Conservation (phyloP, 176 grass and related monocot genomes). For the Tillandsia fasciculata region DNA sequence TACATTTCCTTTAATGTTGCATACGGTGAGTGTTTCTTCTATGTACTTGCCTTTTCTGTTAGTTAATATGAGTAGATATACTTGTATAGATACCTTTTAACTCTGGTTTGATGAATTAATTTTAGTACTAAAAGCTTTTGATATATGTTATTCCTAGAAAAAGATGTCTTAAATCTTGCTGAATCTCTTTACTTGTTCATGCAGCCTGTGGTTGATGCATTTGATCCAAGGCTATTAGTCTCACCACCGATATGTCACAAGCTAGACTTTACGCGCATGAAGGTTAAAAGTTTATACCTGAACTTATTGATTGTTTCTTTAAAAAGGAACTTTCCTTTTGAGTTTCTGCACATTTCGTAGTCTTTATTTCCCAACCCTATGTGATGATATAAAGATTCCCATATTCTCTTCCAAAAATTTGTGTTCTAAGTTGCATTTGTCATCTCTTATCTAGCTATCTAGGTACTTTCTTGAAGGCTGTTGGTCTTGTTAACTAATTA, state of each 20-base stretch:
- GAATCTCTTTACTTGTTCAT: conserved; percentile 13
- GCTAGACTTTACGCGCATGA: conserved; percentile 78
- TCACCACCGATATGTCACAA: conserved; percentile 56
- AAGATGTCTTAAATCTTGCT: background rate
- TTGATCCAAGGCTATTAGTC: conserved; percentile 91
- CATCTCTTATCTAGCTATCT: background rate
- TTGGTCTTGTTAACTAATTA: background rate
- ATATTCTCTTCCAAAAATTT: background rate
- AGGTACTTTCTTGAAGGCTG: background rate
- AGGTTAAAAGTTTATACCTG: conserved; percentile 40
- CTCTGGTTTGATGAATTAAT: background rate
- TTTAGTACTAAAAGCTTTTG: background rate
- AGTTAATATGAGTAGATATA: too few relatives aligned
- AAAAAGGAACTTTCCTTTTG: too few relatives aligned
- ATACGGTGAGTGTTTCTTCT: background rate
- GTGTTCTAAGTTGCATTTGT: background rate
- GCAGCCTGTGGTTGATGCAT: conserved; percentile 99
- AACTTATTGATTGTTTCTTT: background rate
- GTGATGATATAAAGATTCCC: background rate
- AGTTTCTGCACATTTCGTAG: conserved; percentile 11
- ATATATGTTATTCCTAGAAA: background rate
- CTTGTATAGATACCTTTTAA: too few relatives aligned
- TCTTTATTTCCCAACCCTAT: background rate
- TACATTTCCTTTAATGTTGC: background rate
- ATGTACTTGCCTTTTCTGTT: too few relatives aligned